These are phyloP conservation scores for Solanum chacoense DNA, from an alignment of 305 asterid species.

Conservation along the genomic window DNA sequence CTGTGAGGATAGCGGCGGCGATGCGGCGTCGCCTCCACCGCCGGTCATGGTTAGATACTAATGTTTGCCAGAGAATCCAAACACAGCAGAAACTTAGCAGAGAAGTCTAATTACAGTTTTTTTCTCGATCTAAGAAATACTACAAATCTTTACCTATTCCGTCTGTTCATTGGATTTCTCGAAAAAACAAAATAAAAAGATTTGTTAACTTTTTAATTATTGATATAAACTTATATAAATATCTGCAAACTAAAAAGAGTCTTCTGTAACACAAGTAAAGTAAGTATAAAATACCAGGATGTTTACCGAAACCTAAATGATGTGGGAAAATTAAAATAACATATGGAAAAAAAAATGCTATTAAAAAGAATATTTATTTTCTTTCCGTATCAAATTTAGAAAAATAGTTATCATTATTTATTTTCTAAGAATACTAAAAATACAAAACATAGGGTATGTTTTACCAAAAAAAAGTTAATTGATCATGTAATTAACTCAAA, in stretches of 20 bases:
- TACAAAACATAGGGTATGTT: neutral
- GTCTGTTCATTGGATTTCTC: neutral
- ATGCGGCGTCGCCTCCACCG: slow-evolving; percentile 44
- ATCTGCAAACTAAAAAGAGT: neutral
- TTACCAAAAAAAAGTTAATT: neutral
- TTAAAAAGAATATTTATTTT: too few relatives aligned
- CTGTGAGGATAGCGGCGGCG: slow-evolving; percentile 25
- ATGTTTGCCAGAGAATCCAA: neutral
- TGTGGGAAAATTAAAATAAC: neutral
- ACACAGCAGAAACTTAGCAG: neutral
- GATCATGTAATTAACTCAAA: neutral
- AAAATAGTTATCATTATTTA: too few relatives aligned
- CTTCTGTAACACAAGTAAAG: neutral
- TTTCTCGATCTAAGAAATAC: neutral
- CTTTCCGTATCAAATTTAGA: neutral
- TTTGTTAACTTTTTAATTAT: neutral
- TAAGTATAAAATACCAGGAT: neutral
- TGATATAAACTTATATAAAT: neutral
- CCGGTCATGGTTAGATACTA: slow-evolving; percentile 22
- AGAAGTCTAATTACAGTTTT: neutral
- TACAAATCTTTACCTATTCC: neutral
- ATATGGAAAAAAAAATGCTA: neutral
- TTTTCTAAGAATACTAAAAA: neutral
- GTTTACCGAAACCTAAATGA: neutral
- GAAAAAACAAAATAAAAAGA: neutral